A percentile compares a stretch with the other conserved stretches of the same genome.
These are phyloP conservation scores for Carnegiea gigantea DNA, from an alignment of 179 eudicot species.

Conservation along the genomic window DNA sequence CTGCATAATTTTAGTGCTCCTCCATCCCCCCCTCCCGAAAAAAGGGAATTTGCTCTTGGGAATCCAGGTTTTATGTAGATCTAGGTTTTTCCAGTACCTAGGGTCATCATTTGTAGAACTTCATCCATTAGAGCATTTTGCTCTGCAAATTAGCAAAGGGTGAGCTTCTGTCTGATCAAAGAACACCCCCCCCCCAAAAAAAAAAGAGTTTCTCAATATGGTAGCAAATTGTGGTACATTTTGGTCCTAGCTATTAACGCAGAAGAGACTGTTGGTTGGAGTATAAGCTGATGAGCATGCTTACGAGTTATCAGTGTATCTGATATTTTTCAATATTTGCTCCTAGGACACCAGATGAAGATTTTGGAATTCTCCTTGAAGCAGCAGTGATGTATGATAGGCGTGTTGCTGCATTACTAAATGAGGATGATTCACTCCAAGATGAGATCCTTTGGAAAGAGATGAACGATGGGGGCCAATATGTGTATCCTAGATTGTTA, in stretches of 20 bases:
- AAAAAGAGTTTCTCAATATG: not conserved
- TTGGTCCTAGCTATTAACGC: not conserved
- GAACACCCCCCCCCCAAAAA: not conserved
- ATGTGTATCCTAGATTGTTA: constrained; percentile 69
- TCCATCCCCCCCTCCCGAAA: not conserved
- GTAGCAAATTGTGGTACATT: not conserved
- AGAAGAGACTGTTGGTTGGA: not conserved
- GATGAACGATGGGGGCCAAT: constrained; percentile 55
- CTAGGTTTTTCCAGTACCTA: not conserved
- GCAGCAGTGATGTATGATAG: constrained; percentile 98
- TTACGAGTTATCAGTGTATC: not conserved
- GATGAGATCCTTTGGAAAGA: constrained; percentile 65
- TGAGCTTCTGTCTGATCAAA: not conserved
- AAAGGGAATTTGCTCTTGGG: not conserved
- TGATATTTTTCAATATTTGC: constrained; percentile 14
- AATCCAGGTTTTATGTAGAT: not conserved
- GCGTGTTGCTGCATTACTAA: constrained; percentile 83
- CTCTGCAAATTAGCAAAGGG: not conserved
- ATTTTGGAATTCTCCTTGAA: constrained; percentile 89
- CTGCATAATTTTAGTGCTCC: not conserved
- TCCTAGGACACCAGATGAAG: constrained; percentile 97
- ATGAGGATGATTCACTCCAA: constrained; percentile 67
- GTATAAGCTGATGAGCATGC: not conserved
- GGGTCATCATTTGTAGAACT: not conserved
- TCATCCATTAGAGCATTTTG: not conserved